Base-by-base conservation (phyloP, 169 alveolate species). In the Plasmodium reichenowi region DNA sequence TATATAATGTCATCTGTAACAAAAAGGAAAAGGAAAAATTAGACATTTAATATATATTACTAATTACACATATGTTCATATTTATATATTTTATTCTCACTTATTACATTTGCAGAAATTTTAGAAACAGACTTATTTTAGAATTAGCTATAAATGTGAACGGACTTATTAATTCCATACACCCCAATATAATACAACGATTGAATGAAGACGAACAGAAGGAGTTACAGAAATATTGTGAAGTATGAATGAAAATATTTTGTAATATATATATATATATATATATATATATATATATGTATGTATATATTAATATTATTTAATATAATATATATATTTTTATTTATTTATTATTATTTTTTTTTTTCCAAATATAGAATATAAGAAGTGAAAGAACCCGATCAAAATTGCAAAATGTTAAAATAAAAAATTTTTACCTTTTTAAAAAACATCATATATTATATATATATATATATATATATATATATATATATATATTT, bases 121-220 rank as follows among this genome's bases (percentile, higher is more conserved):
- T 83, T 24, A 68, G 91, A 83, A 83, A 83, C 22, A 83, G 85
- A 56, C 83, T 83, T 12, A 68, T 83, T 68, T 72, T 83, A 72
- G 91, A 83, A 83, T 45, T 83, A 72, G 91, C 91, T 67, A 83
- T 83, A 60, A 83, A 58, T 56, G 91, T 83, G 13, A 83, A 83
- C 63, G 91, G 91, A 9, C 43, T 83, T 38, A 83, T 83, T 13
- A 68, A 68, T 48, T 83, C 91, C 15, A 83, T 83, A 54, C 91
- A 83, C 48, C 85, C 91, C 24, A 83, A 67, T 72, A 68, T 83
- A 54, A 83, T 83, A 43, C 83, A 67, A 68, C 68, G 91, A 68
- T 83, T 83, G 32, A 83, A 68, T 7, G 91, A 83, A 32, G 91
- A 83, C 54, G 91, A 83, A 50, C 68, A 83, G 58, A 83, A 66